A percentile compares a stretch with the other conserved stretches of the same genome.
Conservation (phyloP, 805 yeast genomes). For the Wickerhamiella lipophila region DNA sequence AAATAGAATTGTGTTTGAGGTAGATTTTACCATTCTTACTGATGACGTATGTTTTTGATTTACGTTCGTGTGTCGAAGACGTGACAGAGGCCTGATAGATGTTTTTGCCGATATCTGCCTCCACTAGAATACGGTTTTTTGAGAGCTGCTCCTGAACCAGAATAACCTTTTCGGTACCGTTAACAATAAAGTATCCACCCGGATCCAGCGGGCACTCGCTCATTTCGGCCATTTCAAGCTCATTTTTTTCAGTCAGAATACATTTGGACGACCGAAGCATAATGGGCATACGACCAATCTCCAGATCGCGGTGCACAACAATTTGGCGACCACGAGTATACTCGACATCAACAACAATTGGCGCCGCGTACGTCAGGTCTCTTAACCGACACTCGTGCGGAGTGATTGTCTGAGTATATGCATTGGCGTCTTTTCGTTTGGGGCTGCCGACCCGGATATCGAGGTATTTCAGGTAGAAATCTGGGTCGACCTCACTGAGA, state of each 20-base stretch:
- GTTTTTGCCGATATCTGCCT: conserved; percentile 87
- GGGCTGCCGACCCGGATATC: conserved; percentile 79
- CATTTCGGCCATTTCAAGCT: conserved; percentile 70
- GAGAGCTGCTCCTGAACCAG: conserved; percentile 93
- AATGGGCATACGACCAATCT: conserved; percentile 97
- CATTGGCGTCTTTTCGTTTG: conserved; percentile 29
- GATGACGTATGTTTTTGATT: conserved; percentile 90
- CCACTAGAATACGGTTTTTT: conserved; percentile 94
- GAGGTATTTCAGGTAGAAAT: conserved; percentile 80
- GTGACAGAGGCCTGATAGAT: conserved; percentile 97
- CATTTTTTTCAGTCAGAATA: conserved; percentile 65
- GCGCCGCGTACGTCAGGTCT: conserved; percentile 90
- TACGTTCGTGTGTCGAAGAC: conserved; percentile 94
- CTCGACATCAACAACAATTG: conserved; percentile 91
- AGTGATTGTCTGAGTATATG: conserved; percentile 27
- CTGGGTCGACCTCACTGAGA: conserved; percentile 92
- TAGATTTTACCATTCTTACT: conserved; percentile 83
- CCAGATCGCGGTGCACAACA: conserved; percentile 77
- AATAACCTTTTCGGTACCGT: conserved; percentile 96
- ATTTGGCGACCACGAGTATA: conserved; percentile 91
- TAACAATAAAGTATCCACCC: conserved; percentile 95
- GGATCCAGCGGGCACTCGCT: conserved; percentile 97
- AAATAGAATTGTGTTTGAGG: conserved; percentile 86
- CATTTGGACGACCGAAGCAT: conserved; percentile 93
- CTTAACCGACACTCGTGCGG: conserved; percentile 95